Percentiles rank a stretch among this genome's conserved stretches.
Evolutionary conservation across 257 asterid species (phyloP).

Genomic region (Solanum sejunctum): DNA sequence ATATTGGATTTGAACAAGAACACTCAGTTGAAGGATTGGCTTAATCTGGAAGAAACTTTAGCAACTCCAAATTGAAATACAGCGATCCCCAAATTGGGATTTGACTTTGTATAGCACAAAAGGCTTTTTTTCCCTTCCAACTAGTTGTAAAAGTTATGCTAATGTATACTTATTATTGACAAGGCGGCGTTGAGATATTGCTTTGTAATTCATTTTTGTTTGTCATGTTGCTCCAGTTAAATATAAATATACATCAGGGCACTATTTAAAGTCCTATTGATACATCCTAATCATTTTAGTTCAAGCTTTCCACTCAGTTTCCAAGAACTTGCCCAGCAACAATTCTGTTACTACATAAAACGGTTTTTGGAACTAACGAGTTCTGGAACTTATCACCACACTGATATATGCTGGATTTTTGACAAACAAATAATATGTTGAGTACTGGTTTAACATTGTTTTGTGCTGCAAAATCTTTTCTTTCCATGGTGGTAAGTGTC

Average conservation of each 20-base stretch:
- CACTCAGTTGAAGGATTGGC: constrained; percentile 28
- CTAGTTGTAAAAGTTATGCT: background rate
- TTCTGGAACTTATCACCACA: background rate
- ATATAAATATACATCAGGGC: background rate
- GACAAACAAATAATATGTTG: background rate
- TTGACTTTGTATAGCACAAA: background rate
- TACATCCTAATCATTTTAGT: background rate
- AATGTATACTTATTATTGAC: background rate
- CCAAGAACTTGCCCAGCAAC: background rate
- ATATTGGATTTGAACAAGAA: constrained; percentile 66
- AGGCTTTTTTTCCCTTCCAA: background rate
- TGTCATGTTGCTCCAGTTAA: background rate
- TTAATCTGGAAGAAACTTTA: constrained; percentile 1
- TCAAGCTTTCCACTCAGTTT: background rate
- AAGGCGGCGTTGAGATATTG: background rate
- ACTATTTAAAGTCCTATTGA: background rate
- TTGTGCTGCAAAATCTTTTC: background rate
- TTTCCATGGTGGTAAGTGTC: background rate
- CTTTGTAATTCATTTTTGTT: background rate
- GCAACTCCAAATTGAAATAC: background rate
- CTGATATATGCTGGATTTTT: background rate
- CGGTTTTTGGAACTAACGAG: background rate
- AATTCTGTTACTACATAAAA: background rate
- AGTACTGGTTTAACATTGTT: background rate
- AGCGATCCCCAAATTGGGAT: background rate